phyloP scores from a whole-genome alignment of 2,329 filamentous ascomycete species.

The Colletotrichum gloeosporioides region DNA sequence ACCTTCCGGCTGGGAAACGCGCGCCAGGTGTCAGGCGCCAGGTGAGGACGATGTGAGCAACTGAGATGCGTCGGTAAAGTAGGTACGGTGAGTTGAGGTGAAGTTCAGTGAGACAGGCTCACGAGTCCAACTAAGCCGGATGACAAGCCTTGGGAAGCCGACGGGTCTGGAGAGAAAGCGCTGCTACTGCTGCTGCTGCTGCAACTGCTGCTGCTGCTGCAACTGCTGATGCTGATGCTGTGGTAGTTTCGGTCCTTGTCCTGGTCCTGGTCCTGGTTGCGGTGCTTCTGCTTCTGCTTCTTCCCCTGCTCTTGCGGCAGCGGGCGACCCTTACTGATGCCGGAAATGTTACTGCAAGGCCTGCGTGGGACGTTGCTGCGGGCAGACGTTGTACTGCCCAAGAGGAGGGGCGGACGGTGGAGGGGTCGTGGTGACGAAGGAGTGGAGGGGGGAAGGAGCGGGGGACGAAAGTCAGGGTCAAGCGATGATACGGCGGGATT shows the following conservation, averaged over 20 bases:
- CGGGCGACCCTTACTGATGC: not conserved
- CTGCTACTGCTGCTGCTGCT: not conserved
- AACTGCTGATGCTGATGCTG: not conserved
- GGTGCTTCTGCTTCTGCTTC: not conserved
- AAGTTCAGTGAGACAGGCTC: not conserved
- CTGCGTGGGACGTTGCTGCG: not conserved
- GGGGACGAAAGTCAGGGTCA: constrained; percentile 13
- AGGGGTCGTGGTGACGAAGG: constrained; percentile 3
- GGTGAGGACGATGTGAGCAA: not conserved
- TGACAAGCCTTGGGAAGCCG: not conserved
- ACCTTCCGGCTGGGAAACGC: not conserved
- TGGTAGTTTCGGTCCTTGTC: not conserved
- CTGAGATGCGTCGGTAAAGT: not conserved
- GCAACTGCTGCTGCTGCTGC: not conserved
- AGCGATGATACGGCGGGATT: constrained; percentile 10
- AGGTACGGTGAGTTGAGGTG: not conserved
- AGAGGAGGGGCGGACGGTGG: constrained; percentile 4
- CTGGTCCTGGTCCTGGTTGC: not conserved
- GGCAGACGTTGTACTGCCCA: not conserved
- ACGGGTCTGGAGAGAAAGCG: not conserved
- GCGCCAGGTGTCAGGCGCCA: not conserved
- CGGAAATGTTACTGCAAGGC: not conserved
- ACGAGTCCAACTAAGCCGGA: not conserved
- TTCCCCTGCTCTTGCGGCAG: not conserved
- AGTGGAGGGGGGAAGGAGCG: not conserved